Conservation (phyloP, 768 basidiomycete species). For the Boletus patriciae region DNA sequence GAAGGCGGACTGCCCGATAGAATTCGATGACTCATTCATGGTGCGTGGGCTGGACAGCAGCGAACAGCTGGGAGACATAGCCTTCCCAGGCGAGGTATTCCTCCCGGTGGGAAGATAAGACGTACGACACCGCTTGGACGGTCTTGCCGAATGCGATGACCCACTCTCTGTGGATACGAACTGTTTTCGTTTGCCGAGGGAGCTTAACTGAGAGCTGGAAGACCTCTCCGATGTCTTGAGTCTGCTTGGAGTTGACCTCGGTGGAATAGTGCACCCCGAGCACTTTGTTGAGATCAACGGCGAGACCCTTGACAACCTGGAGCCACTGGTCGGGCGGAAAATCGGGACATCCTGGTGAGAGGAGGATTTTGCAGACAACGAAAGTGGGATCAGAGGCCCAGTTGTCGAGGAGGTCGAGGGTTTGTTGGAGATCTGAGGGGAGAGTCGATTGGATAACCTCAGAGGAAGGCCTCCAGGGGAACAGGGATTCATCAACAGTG, state of each 20-base stretch:
- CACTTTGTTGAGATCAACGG: slow-evolving; percentile 8
- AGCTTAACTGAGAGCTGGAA: background rate
- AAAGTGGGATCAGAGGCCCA: background rate
- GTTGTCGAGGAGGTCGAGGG: background rate
- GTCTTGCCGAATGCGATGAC: background rate
- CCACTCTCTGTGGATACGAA: background rate
- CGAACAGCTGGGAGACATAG: background rate
- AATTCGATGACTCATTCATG: background rate
- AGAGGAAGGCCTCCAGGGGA: too few species aligned
- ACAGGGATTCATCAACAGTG: too few species aligned
- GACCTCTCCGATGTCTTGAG: slow-evolving; percentile 2
- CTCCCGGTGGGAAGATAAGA: too few species aligned
- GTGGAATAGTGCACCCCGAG: background rate
- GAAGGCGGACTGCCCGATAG: background rate
- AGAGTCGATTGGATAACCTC: too few species aligned
- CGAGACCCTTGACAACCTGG: slow-evolving; percentile 3
- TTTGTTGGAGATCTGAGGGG: too few species aligned
- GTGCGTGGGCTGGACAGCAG: background rate
- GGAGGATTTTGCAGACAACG: background rate
- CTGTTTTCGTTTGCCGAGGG: background rate
- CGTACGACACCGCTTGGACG: background rate
- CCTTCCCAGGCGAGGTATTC: background rate
- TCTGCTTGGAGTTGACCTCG: background rate
- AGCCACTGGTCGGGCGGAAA: slow-evolving; percentile 13
- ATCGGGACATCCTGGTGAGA: background rate